A percentile compares a stretch with the other conserved stretches of the same genome.
phyloP scores from a whole-genome alignment of 2,329 filamentous ascomycete species.

The Pseudogymnoascus sp. region DNA sequence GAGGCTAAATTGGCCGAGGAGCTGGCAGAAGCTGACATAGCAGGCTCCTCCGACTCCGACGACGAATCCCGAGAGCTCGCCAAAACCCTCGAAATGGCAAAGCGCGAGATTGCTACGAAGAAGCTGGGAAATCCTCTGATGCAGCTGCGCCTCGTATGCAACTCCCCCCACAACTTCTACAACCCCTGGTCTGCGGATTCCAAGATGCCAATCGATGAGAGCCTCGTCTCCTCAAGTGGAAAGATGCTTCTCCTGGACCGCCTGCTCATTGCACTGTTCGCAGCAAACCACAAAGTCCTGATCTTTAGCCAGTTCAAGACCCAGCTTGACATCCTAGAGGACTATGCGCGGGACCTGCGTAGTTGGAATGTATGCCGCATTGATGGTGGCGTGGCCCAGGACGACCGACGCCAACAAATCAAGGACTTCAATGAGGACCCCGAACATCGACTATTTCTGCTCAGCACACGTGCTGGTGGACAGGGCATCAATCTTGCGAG shows the following conservation, averaged over 20 bases:
- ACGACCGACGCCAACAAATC: constrained; percentile 62
- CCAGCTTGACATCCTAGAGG: constrained; percentile 81
- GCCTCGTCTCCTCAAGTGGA: constrained; percentile 75
- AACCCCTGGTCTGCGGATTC: constrained; percentile 68
- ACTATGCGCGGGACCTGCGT: constrained; percentile 73
- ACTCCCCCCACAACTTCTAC: constrained; percentile 94
- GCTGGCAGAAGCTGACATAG: constrained; percentile 36
- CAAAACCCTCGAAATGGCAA: constrained; percentile 67
- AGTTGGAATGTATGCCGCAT: constrained; percentile 81
- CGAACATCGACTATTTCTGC: constrained; percentile 66
- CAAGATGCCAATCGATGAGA: constrained; percentile 61
- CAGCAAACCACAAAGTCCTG: constrained; percentile 75
- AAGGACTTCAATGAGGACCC: constrained; percentile 61
- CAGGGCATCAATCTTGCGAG: constrained; percentile 91
- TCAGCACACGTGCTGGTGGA: constrained; percentile 85
- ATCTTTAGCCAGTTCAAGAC: constrained; percentile 97
- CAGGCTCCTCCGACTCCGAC: constrained; percentile 22
- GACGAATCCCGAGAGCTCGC: constrained; percentile 55
- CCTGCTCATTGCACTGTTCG: constrained; percentile 67
- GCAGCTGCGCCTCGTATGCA: constrained; percentile 85
- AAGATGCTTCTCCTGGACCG: constrained; percentile 95
- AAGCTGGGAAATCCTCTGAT: constrained; percentile 90
- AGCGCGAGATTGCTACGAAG: constrained; percentile 80
- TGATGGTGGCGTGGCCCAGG: constrained; percentile 76
- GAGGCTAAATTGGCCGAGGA: constrained; percentile 67